Evolutionary conservation across 768 basidiomycete genomes (phyloP).

Genomic region (Pisolithus marmoratus): DNA sequence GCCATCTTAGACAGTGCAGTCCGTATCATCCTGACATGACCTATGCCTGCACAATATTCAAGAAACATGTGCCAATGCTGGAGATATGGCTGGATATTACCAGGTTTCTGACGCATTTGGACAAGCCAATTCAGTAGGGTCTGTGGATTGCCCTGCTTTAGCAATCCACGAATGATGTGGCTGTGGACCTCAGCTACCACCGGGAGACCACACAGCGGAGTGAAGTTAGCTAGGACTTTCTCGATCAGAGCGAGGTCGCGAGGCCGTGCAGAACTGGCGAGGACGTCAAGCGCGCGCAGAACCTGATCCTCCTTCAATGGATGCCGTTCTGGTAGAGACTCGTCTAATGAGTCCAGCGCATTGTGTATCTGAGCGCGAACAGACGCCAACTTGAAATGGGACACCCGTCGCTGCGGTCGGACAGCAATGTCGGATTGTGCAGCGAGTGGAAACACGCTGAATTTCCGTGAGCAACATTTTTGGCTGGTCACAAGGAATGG

Average conservation of each 20-base stretch:
- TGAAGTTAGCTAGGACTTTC: slow-evolving; percentile 46
- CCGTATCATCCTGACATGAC: slow-evolving; percentile 21
- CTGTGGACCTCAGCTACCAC: slow-evolving; percentile 45
- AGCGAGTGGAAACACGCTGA: slow-evolving; percentile 5
- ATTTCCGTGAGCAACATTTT: slow-evolving; percentile 18
- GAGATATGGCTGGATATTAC: slow-evolving; percentile 39
- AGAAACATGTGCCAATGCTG: slow-evolving; percentile 55
- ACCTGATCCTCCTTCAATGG: slow-evolving; percentile 25
- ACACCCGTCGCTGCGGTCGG: slow-evolving; percentile 5
- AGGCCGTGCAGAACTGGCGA: slow-evolving; percentile 48
- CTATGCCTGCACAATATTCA: slow-evolving; percentile 29
- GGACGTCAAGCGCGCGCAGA: slow-evolving; percentile 35
- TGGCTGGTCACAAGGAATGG: slow-evolving; percentile 9
- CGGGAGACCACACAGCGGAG: slow-evolving; percentile 39
- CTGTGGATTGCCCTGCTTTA: slow-evolving; percentile 37
- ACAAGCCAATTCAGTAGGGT: slow-evolving; percentile 46
- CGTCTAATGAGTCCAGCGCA: slow-evolving; percentile 17
- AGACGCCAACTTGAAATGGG: slow-evolving; percentile 14
- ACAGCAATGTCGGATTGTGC: slow-evolving; percentile 3
- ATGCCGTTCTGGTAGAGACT: slow-evolving; percentile 1
- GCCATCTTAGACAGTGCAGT: slow-evolving; percentile 33
- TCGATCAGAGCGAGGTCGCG: slow-evolving; percentile 51
- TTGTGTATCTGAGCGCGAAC: slow-evolving; percentile 20
- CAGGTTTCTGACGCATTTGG: slow-evolving; percentile 48
- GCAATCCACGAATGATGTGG: slow-evolving; percentile 44